Base-by-base conservation (phyloP, 495 filamentous ascomycete genomes). In the Trichoderma virens region DNA sequence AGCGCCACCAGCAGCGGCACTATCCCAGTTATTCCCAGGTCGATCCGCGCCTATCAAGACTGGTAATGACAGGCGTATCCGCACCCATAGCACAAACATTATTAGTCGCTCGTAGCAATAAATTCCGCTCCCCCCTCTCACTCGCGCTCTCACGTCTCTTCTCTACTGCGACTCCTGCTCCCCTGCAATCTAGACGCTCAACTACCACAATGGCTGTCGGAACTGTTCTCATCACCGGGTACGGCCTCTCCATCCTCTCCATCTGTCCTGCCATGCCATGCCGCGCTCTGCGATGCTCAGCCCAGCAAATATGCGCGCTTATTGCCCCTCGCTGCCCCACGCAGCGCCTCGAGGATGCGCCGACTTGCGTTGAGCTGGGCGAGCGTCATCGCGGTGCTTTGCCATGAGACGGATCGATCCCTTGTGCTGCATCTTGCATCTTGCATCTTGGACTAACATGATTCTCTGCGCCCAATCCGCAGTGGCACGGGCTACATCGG, bases 401-500 rank as follows among this genome's bases (percentile, higher is more conserved):
- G 34, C n/a, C n/a, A n/a, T n/a, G n/a, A n/a, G n/a, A n/a, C n/a
- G n/a, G n/a, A n/a, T n/a, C n/a, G n/a, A n/a, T n/a, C n/a, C n/a
- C n/a, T n/a, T n/a, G n/a, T n/a, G n/a, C n/a, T n/a, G n/a, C n/a
- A n/a, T n/a, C n/a, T n/a, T n/a, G n/a, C n/a, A n/a, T n/a, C n/a
- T n/a, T n/a, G n/a, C n/a, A n/a, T 13, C 13, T 13, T 35, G 34
- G 43, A 63, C 62, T 47, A 59, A 62, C 38, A 35, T 35, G 30
- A 60, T 63, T 62, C 64, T 74, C 66, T 70, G 59, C 41, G 65
- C 63, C 65, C 63, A 65, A 59, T 31, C 25, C 66, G 59, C 74
- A 98, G 94, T 80, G 94, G 94, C 68, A 94, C 91, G 65, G 94
- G 94, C 79, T 98, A 98, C 82, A 98, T 98, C 75, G 94, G 94